Evolutionary conservation across 2,329 filamentous ascomycete genomes (phyloP).

Genomic region (Ophiostoma himal-ulmi): DNA sequence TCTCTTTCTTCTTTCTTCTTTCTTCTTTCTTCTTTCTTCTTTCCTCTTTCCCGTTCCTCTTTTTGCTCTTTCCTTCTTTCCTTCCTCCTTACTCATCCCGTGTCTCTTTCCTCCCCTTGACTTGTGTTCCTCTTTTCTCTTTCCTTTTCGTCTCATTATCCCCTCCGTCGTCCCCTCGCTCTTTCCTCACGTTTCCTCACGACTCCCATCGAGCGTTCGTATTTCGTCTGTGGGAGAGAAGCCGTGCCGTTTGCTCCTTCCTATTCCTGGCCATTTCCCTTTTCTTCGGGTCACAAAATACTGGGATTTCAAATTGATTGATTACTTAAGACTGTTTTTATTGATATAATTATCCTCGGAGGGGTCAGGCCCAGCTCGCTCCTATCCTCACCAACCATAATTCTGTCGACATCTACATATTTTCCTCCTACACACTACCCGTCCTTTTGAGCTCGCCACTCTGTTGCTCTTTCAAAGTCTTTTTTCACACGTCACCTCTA

Average conservation of each 20-base stretch:
- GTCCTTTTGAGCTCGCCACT: not conserved
- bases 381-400: not conserved
- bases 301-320: not conserved
- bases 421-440: not conserved
- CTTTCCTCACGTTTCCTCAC: conserved; percentile 15
- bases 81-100: not conserved
- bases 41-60: not conserved
- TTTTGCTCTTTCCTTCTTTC: not conserved
- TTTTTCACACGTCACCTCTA: not conserved
- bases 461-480: not conserved
- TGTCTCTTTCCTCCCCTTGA: not conserved
- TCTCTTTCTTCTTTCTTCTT: not conserved
- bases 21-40: conserved; percentile 7
- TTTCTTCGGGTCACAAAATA: not conserved
- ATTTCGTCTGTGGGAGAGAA: not conserved
- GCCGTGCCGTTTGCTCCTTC: conserved; percentile 1
- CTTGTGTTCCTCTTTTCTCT: not conserved
- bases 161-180: conserved; percentile 4
- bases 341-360: not conserved
- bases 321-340: not conserved
- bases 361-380: not conserved
- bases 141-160: not conserved
- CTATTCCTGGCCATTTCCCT: not conserved
- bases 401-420: not conserved
- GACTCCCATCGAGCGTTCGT: conserved; percentile 18